Evolutionary conservation across 768 basidiomycete species (phyloP).

Genomic region (Tylopilus rubrobrunneus): DNA sequence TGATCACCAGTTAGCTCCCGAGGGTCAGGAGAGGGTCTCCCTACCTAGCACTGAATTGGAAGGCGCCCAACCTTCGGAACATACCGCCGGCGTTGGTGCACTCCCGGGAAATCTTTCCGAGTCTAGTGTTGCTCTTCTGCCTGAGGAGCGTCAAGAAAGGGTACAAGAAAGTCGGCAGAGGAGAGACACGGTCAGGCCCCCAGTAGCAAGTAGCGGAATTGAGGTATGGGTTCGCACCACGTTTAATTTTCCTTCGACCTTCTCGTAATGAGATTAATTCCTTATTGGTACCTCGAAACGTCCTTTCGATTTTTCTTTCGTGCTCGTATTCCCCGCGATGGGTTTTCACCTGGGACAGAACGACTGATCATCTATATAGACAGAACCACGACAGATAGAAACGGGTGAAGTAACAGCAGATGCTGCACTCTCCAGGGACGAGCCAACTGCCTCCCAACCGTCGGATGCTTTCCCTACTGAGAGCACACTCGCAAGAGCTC

Average conservation of each 20-base stretch:
- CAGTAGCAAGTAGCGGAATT: neutral
- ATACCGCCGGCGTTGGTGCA: slow-evolving; percentile 41
- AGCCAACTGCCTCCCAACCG: neutral
- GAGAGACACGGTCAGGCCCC: slow-evolving; percentile 16
- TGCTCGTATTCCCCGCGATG: neutral
- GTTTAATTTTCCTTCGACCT: neutral
- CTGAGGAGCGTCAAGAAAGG: slow-evolving; percentile 39
- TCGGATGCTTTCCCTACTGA: neutral
- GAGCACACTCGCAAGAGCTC: no score
- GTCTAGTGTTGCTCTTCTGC: slow-evolving; percentile 44
- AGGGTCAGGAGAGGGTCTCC: slow-evolving; percentile 13
- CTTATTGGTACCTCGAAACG: neutral
- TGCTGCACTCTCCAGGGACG: neutral
- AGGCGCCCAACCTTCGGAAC: slow-evolving; percentile 32
- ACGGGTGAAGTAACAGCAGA: slow-evolving; percentile 1
- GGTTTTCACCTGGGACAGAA: neutral
- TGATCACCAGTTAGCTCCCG: slow-evolving; percentile 13
- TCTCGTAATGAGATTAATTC: neutral
- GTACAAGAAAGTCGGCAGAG: slow-evolving; percentile 9
- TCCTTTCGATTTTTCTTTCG: no score
- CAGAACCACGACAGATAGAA: slow-evolving; percentile 3
- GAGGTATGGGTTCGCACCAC: slow-evolving; percentile 11
- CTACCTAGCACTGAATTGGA: slow-evolving; percentile 35
- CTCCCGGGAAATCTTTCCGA: slow-evolving; percentile 47
- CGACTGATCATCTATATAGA: slow-evolving; percentile 5